Evolutionary conservation across 805 yeast genomes (phyloP).

Genomic region (Candida lessepsii): DNA sequence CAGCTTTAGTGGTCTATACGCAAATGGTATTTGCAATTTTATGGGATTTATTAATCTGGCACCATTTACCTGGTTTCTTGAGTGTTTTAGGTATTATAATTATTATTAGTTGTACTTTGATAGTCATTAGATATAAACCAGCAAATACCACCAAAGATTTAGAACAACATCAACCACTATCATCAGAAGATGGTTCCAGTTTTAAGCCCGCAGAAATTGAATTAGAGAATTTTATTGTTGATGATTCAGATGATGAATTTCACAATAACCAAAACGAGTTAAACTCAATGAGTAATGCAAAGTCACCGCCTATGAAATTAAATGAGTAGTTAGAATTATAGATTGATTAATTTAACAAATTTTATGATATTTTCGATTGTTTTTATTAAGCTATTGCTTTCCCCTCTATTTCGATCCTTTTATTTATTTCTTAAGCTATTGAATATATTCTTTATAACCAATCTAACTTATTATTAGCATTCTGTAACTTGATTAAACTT

Average conservation of each 20-base stretch:
- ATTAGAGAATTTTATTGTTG: constrained; percentile 28
- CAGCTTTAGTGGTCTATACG: constrained; percentile 71
- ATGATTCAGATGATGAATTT: constrained; percentile 22
- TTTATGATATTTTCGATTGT: not conserved
- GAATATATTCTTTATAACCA: no score
- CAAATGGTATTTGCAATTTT: constrained; percentile 75
- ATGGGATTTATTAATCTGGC: constrained; percentile 72
- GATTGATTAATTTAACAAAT: not conserved
- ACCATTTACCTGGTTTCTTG: constrained; percentile 67
- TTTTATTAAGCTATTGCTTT: no score
- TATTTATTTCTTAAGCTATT: no score
- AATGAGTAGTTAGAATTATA: not conserved
- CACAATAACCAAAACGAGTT: constrained; percentile 2
- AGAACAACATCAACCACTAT: constrained; percentile 10
- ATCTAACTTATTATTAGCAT: constrained; percentile 7
- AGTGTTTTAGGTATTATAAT: constrained; percentile 68
- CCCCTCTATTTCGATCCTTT: no score
- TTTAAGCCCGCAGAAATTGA: constrained; percentile 21
- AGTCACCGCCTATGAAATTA: constrained; percentile 3
- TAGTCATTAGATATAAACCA: constrained; percentile 36
- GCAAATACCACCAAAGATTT: constrained; percentile 8
- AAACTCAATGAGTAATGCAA: constrained; percentile 6
- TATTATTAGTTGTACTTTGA: constrained; percentile 63
- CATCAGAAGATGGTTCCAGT: constrained; percentile 9
- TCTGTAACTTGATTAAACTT: constrained; percentile 12